Evolutionary conservation across 1,284 basidiomycete species (phyloP), one percentile per base, ranked within the genome.

Genomic region (Afroboletus lepidellus): DNA sequence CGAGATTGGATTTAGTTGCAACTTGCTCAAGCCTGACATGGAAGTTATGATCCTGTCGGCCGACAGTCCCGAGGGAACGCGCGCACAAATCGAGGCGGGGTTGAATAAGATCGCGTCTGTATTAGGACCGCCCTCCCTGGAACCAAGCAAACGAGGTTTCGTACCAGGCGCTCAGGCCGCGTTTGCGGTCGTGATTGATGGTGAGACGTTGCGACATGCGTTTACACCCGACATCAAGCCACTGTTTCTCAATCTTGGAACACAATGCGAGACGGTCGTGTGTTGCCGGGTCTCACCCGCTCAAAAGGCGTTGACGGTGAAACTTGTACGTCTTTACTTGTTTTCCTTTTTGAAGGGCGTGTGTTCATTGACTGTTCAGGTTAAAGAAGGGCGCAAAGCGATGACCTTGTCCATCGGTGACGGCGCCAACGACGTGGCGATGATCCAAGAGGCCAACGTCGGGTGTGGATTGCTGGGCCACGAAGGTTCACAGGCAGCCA

Each of bases 401-500:
- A 98, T 98, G 94, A 97, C 94, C 4, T 72, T 98, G 24, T 92
- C 94, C 0, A 98, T 99, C 55, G 96, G 96, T 12, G 96, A 99
- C 63, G 96, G 96, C 50, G 93, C 93, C 15, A 96, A 95, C 64
- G 94, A 96, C 64, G 93, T 96, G 11, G 92, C 92, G 5, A 96
- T 96, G 93, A 99, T 99, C 59, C 96, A 99, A 70, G 95, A 98
- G 66, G 96, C 96, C 32, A 96, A 98, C 69, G 87, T 97, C 60
- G 96, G 96, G 6, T 94, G 95, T 63, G 96, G 96, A 24, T 78
- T 98, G 24, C 85, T 94, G 56, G 96, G 96, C 48, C 81, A 96
- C 41, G 96, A 99, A 70, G 96, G 96, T 49, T 95, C 94, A 21
- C 96, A 99, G 71, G 96, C 96, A 23, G 94, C 95, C 41, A 98